Base-by-base conservation (phyloP, 495 filamentous ascomycete species). In the Penicillium lagena region DNA sequence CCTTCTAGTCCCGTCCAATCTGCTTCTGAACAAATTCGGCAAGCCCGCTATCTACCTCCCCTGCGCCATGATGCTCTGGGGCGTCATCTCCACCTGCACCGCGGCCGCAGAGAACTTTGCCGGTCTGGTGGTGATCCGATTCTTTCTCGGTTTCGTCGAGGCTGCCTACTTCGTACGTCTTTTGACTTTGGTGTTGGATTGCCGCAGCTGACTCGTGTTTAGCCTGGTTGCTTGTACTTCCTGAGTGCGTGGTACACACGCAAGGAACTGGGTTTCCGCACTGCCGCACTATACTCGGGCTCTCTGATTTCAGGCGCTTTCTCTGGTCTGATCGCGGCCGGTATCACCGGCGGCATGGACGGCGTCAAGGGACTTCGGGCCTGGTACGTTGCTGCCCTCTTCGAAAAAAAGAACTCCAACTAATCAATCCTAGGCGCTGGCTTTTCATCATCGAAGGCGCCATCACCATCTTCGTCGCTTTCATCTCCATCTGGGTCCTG, bases 381-480 rank as follows among this genome's bases (percentile, higher is more conserved):
- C 13, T 81, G 77, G 75, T 60, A 50, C 41, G 49, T 22, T 22
- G 22, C 22, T 22, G 22, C 22, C 22, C 22, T 22, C 10, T 3
- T 22, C 10, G 1, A 9, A 13, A 6, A 3, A 12, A 8, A 27
- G 9, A 35, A 52, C 59, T n/a, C 59, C 47, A 22, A 53, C 12
- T 43, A 29, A 28, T 13, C 12, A 13, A 30, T 15, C 29, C 9
- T 32, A 46, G 60, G 65, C 58, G 65, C 11, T 69, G 66, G 63
- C 53, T 67, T 4, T 67, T 69, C 49, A 84, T 90, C 49, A 86
- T 91, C 41, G 86, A 90, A 59, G 87, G 86, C 39, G 76, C 64
- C 12, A 63, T 69, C 40, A 79, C 79, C 2, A 70, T 82, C 37
- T 64, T 70, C 2, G 62, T 81, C 30, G 78, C 77, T 32, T 52